Conservation (phyloP, 805 yeast genomes). For the Metschnikowia lochheadii region DNA sequence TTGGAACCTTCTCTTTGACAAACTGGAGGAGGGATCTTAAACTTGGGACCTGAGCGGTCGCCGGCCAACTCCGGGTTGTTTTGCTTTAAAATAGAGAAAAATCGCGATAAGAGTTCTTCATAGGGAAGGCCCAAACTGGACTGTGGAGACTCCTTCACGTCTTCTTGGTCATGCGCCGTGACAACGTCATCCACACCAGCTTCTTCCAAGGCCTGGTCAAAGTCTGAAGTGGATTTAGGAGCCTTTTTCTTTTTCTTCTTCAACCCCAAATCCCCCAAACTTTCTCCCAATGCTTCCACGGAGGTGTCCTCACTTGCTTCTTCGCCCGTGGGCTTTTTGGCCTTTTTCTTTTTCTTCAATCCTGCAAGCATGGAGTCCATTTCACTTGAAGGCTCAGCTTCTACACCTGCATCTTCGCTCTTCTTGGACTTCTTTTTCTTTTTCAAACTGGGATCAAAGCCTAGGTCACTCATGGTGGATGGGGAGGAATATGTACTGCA, state of each 20-base stretch:
- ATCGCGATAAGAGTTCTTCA: conserved; percentile 73
- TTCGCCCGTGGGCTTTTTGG: conserved; percentile 15
- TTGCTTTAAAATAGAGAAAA: conserved; percentile 78
- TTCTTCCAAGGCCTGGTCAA: conserved; percentile 82
- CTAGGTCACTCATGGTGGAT: conserved; percentile 45
- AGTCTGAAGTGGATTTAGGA: conserved; percentile 63
- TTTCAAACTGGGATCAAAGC: conserved; percentile 71
- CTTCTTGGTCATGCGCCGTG: conserved; percentile 26
- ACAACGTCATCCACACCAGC: conserved; percentile 70
- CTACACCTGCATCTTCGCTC: conserved; percentile 37
- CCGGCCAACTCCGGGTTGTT: conserved; percentile 99
- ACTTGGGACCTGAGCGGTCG: conserved; percentile 85
- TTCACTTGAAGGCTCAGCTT: conserved; percentile 17
- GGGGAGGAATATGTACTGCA: not conserved
- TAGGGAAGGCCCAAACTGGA: conserved; percentile 63
- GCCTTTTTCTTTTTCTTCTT: conserved; percentile 78
- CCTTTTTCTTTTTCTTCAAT: conserved; percentile 44
- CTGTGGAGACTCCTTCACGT: conserved; percentile 18
- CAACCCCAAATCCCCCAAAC: conserved; percentile 39
- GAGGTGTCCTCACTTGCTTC: conserved; percentile 20
- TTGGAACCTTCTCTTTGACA: conserved; percentile 97
- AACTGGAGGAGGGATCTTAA: conserved; percentile 95
- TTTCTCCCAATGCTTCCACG: conserved; percentile 31
- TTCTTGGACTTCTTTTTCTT: conserved; percentile 78
- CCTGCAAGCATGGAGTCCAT: conserved; percentile 66